Evolutionary conservation across 352 stramenopile species (phyloP).

Genomic region (Saprolegnia parasitica): DNA sequence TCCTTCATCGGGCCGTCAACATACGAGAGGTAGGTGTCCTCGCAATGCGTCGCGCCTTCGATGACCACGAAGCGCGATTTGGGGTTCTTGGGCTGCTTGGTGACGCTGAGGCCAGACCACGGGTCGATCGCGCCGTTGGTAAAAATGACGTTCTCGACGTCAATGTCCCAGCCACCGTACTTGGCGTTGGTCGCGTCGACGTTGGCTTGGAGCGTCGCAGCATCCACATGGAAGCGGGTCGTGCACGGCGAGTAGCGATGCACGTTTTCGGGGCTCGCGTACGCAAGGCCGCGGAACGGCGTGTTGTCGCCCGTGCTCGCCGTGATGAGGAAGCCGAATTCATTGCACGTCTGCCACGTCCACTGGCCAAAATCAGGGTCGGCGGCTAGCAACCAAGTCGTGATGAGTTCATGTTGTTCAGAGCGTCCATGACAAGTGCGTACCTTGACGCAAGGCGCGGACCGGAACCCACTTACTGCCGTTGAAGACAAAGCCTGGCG

Average conservation of each 20-base stretch:
- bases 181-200: constrained; percentile 3
- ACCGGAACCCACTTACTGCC: no score
- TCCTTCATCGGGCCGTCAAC: no score
- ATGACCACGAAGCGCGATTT: constrained; percentile 1
- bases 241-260: not conserved
- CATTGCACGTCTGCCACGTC: constrained; percentile 19
- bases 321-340: constrained; percentile 23
- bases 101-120: constrained; percentile 25
- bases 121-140: not conserved
- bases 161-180: constrained; percentile 9
- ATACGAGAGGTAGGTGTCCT: not conserved
- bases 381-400: no score
- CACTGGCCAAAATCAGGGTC: not conserved
- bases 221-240: not conserved
- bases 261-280: not conserved
- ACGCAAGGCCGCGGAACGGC: constrained; percentile 9
- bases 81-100: constrained; percentile 9
- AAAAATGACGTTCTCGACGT: constrained; percentile 21
- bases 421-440: no score
- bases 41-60: constrained; percentile 11
- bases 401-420: no score
- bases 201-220: not conserved
- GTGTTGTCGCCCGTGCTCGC: not conserved
- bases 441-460: no score
- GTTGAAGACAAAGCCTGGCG: no score